Evolutionary conservation across 257 asterid species (phyloP).

Genomic region (Knoxia roxburghii): DNA sequence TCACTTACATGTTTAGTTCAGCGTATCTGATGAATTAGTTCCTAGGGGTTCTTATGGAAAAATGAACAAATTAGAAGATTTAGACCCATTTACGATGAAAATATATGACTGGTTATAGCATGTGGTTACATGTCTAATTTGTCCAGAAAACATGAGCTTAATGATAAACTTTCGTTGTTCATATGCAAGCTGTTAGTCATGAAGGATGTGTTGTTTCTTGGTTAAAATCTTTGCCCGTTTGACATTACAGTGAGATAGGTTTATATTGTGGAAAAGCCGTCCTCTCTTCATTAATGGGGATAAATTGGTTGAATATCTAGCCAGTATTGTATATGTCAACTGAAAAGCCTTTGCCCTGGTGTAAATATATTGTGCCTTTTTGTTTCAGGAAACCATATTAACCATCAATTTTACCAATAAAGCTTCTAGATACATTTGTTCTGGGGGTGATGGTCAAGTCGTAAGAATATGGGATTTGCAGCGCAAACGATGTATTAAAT

Average conservation of each 20-base stretch:
- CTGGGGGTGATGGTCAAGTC: conserved; percentile 93
- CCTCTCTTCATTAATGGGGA: neutral
- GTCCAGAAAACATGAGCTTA: neutral
- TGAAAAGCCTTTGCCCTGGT: neutral
- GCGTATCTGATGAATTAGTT: neutral
- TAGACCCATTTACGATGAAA: neutral
- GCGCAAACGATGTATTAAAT: conserved; percentile 81
- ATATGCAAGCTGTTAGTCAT: neutral
- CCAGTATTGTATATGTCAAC: neutral
- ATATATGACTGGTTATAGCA: no score
- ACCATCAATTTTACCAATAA: conserved; percentile 92
- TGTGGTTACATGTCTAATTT: neutral
- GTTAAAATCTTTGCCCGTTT: neutral
- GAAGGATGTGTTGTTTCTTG: neutral
- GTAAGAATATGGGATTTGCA: conserved; percentile 98
- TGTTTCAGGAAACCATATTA: conserved; percentile 59
- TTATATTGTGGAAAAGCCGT: neutral
- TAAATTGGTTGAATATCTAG: neutral
- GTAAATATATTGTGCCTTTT: neutral
- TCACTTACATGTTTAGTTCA: neutral
- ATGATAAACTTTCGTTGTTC: neutral
- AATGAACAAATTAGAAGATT: neutral
- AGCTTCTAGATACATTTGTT: conserved; percentile 90
- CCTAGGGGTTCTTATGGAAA: neutral
- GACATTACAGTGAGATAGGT: no score